Evolutionary conservation across 352 stramenopile genomes (phyloP), one percentile per base, ranked within the genome.

Genomic region (Pythium periplocum): DNA sequence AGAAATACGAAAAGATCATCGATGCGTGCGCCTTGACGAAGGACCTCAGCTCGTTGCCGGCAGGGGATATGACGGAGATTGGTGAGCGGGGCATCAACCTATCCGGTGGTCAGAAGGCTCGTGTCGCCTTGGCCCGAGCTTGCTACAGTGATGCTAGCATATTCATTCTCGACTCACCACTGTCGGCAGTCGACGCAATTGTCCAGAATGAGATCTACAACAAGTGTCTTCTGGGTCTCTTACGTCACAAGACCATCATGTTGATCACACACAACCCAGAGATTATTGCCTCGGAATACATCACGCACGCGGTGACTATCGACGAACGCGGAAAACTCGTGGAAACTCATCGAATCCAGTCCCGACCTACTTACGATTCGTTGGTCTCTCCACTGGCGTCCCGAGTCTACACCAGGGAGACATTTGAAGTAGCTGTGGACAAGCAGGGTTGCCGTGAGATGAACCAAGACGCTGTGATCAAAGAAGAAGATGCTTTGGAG

Each of bases 181-280:
- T 74, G 7, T 58, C 69, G 8, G 70, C 73, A 32, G 68, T 86
- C 11, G 72, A 84, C 11, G 62, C 71, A 4, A 72, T 86, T 40
- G 78, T 91, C 7, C 77, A 83, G 45, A 84, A 85, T 35, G 78
- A 91, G 52, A 78, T 94, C 41, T 86, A 91, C 49, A 57, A 80
- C 31, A 84, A 87, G 50, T 90, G 78, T 39, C 66, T 93, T 41
- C 45, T 73, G 0, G 66, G 64, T 4, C 39, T 81, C n/a, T 55
- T 86, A 31, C 64, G 59, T n/a, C 45, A 75, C 42, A 83, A 83
- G 52, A 82, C 72, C 12, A 68, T 86, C 33, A 62, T 88, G 4
- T 45, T 86, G 7, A 73, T 75, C 43, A 88, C 75, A 1, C 77
- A 88, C 51, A 80, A 78, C 47, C 55, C 65, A 10, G 68, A 77